A percentile compares a stretch with the other conserved stretches of the same genome.
Conservation (phyloP, 345 rosid species). For the Angophora floribunda region DNA sequence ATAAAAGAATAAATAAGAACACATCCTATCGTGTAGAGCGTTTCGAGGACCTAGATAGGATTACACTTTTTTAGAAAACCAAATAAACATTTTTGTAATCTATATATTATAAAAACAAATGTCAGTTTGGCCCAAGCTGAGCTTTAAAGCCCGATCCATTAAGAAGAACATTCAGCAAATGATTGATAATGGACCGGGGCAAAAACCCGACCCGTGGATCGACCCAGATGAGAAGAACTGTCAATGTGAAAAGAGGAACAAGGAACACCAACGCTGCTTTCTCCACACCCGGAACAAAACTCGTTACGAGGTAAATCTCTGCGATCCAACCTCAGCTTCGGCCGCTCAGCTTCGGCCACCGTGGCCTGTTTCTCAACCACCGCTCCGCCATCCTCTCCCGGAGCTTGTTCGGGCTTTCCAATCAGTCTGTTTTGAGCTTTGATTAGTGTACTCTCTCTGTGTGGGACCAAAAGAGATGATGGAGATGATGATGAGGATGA, state of each 20-base stretch:
- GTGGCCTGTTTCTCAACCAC: constrained; percentile 2
- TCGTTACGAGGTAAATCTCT: too few species aligned
- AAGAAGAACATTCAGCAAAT: too few species aligned
- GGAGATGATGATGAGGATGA: too few species aligned
- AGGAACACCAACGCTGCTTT: background rate
- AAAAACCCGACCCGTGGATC: background rate
- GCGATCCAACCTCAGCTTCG: constrained; percentile 17
- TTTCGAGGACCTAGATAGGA: too few species aligned
- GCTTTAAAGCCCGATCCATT: too few species aligned
- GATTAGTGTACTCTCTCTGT: background rate
- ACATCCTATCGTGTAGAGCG: too few species aligned
- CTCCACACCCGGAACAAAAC: background rate
- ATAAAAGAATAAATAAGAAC: too few species aligned
- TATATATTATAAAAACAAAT: too few species aligned
- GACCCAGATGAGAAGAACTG: background rate
- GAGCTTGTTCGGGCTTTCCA: constrained; percentile 3
- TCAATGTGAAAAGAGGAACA: background rate
- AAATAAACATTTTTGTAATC: too few species aligned
- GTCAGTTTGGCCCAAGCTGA: too few species aligned
- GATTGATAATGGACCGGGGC: background rate
- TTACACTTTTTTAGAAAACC: too few species aligned
- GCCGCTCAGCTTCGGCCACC: constrained; percentile 8
- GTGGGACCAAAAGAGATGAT: background rate
- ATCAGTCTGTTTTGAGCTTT: background rate
- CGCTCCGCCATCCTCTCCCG: background rate